Conservation (phyloP, 2,329 filamentous ascomycete species). For the Colletotrichum sp. region DNA sequence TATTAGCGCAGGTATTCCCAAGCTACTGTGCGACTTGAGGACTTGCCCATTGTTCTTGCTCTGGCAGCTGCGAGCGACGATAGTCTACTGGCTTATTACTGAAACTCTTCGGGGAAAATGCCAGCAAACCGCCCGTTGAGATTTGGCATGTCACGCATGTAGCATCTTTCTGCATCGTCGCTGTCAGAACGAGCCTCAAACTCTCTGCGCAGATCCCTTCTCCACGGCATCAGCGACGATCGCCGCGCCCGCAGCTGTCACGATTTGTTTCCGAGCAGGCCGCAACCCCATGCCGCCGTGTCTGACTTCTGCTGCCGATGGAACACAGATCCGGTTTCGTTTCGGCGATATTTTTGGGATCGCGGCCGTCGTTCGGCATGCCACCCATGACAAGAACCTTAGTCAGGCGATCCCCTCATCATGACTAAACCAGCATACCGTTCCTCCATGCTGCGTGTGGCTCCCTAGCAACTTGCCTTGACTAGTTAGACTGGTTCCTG, state of each 20-base stretch:
- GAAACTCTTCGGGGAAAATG: rapidly evolving
- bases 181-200: not conserved
- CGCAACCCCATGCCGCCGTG: not conserved
- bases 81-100: not conserved
- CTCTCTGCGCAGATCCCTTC: not conserved
- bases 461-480: not conserved
- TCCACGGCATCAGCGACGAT: not conserved
- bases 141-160: not conserved
- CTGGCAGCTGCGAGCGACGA: not conserved
- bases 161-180: not conserved
- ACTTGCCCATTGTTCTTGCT: not conserved
- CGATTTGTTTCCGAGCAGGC: not conserved
- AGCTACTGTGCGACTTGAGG: not conserved
- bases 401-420: not conserved
- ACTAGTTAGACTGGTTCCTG: not conserved
- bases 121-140: not conserved
- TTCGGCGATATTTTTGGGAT: not conserved
- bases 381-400: not conserved
- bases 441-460: not conserved
- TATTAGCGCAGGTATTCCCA: not conserved
- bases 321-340: not conserved
- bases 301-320: not conserved
- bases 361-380: not conserved
- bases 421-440: not conserved
- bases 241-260: not conserved